These are phyloP conservation scores for Sporisorium sorghi DNA, from an alignment of 1,284 basidiomycete genomes.

Conservation along the genomic window DNA sequence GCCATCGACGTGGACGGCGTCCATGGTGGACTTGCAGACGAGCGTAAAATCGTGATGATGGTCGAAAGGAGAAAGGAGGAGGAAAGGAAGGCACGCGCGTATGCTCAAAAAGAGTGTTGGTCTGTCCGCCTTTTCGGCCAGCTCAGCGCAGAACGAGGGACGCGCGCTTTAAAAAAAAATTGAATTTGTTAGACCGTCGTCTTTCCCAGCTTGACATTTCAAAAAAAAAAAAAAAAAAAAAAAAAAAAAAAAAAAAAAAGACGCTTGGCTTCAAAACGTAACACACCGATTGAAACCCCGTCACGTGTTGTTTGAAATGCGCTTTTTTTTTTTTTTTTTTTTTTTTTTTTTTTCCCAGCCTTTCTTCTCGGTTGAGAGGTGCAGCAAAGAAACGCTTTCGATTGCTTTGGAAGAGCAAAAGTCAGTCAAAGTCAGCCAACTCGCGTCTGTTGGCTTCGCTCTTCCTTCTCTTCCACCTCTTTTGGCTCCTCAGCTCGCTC, in stretches of 20 bases:
- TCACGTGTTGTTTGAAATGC: constrained; percentile 11
- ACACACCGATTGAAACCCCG: background rate
- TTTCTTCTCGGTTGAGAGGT: too few relatives aligned
- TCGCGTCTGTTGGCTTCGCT: background rate
- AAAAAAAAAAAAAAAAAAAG: too few relatives aligned
- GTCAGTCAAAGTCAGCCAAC: background rate
- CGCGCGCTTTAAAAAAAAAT: constrained; percentile 11
- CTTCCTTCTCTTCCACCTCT: background rate
- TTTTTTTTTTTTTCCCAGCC: background rate
- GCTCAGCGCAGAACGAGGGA: background rate
- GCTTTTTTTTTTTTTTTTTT: background rate
- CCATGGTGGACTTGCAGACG: constrained; percentile 48
- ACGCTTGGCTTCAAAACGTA: background rate
- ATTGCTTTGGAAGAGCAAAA: too few relatives aligned
- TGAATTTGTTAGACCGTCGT: constrained; percentile 14
- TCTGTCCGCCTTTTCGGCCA: constrained; percentile 12
- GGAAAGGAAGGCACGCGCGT: constrained; percentile 7
- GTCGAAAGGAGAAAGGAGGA: background rate
- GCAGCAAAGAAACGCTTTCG: too few relatives aligned
- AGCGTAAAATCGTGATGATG: too few relatives aligned
- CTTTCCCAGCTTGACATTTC: background rate
- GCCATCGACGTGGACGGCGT: constrained; percentile 46
- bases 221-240: too few relatives aligned
- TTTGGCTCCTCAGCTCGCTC: background rate
- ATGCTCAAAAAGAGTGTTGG: constrained; percentile 16